Conservation (phyloP, 2,329 filamentous ascomycete genomes). For the Leptodontidium sp. region DNA sequence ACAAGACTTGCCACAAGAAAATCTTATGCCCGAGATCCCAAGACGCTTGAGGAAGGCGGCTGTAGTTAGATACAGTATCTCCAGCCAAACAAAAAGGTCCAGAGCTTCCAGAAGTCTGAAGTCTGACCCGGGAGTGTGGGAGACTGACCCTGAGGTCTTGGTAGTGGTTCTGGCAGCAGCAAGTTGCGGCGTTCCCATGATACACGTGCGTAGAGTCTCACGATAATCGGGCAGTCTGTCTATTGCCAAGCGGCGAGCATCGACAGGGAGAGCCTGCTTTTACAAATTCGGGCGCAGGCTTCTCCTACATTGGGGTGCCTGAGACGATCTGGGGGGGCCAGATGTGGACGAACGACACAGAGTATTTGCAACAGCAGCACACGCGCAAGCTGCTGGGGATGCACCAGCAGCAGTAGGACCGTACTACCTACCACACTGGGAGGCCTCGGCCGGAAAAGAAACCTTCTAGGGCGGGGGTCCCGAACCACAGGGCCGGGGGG, state of each 20-base stretch:
- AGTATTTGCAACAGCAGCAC: background rate
- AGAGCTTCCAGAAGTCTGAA: background rate
- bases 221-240: background rate
- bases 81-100: too few relatives aligned
- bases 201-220: constrained; percentile 1
- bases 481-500: background rate
- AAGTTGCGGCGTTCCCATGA: background rate
- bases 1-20: background rate
- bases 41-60: background rate
- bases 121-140: background rate
- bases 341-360: background rate
- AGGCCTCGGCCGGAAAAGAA: constrained; percentile 9
- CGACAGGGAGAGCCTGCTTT: too few relatives aligned
- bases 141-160: background rate
- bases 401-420: background rate
- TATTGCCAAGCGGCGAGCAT: background rate
- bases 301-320: background rate
- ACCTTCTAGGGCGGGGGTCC: constrained; percentile 8
- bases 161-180: background rate
- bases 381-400: background rate
- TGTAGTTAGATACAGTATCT: background rate
- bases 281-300: background rate
- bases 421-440: background rate
- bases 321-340: background rate
- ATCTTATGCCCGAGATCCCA: background rate